Conservation (phyloP, 768 basidiomycete genomes). For the Boletus rubroflammeus region DNA sequence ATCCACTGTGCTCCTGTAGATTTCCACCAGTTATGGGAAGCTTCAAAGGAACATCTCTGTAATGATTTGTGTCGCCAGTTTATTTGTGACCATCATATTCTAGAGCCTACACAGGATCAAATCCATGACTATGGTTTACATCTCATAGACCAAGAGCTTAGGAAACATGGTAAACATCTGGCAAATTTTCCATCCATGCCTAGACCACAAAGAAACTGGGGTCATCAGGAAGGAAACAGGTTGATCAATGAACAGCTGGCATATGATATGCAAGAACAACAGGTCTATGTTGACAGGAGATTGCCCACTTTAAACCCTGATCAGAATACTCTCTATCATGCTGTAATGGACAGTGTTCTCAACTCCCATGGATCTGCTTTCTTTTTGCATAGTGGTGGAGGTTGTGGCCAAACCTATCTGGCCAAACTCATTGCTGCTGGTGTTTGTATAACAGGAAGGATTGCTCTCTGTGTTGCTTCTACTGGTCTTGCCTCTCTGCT, state of each 20-base stretch:
- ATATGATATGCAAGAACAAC: no score
- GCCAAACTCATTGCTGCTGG: neutral
- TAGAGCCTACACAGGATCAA: neutral
- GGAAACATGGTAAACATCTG: neutral
- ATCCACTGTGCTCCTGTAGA: neutral
- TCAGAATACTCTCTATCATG: conserved; percentile 27
- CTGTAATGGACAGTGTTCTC: neutral
- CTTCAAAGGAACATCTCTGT: neutral
- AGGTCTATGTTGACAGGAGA: conserved; percentile 33
- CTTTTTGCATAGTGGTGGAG: neutral
- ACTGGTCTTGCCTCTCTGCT: neutral
- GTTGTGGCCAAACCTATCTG: neutral
- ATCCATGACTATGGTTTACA: neutral
- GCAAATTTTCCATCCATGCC: neutral
- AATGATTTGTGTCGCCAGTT: no score
- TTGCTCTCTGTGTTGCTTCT: neutral
- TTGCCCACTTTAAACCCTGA: conserved; percentile 8
- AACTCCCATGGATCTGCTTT: neutral
- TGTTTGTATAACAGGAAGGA: neutral
- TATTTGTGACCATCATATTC: no score
- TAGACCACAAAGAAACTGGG: neutral
- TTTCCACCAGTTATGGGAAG: neutral
- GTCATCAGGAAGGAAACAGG: neutral
- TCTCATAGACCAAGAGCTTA: neutral
- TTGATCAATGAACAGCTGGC: no score